Evolutionary conservation across 1,284 basidiomycete species (phyloP), one percentile per base, ranked within the genome.

Genomic region (Malassezia furfur): DNA sequence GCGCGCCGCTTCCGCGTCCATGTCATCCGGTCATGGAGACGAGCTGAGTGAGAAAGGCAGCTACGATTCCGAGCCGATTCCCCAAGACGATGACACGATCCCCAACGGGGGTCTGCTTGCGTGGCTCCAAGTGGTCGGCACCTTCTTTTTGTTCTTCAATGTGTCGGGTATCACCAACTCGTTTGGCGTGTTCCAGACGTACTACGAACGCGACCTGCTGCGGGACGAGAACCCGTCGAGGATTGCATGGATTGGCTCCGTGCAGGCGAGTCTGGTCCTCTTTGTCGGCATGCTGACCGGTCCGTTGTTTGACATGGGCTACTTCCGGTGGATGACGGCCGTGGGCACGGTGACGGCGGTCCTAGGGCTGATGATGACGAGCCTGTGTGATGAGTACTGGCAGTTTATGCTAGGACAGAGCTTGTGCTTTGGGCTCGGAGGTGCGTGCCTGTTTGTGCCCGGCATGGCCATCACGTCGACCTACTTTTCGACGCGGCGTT

Each of bases 321-420:
- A 35, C 30, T 43, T 43, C 19, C 46, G 39, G 3, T 11, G n/a
- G 1, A 40, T 67, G 10, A 56, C 59, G 28, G 28, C 45, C 4
- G 19, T 50, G 2, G 64, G 64, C 22, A 54, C 61, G 31, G 37
- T 61, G 0, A 35, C 66, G 17, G 36, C 65, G 21, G 57, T 60
- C 48, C 54, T 67, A 15, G 54, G 45, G 5, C 48, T 61, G 50
- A 68, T 70, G 66, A 64, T 70, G 66, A 46, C 62, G 37, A 66
- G 63, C 32, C 48, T 70, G 3, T 65, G 55, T 25, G 60, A 48
- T 10, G 52, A 61, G 22, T 68, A 66, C 45, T 70, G 61, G 38
- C 66, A 68, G 49, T 48, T 67, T 45, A 61, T 70, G 35, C 62
- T 70, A 15, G 57, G 62, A 0, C 65, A 70, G 38, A 66, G 68